Evolutionary conservation across 2,329 filamentous ascomycete genomes (phyloP).

Genomic region (Sporothrix brunneoviolacea): DNA sequence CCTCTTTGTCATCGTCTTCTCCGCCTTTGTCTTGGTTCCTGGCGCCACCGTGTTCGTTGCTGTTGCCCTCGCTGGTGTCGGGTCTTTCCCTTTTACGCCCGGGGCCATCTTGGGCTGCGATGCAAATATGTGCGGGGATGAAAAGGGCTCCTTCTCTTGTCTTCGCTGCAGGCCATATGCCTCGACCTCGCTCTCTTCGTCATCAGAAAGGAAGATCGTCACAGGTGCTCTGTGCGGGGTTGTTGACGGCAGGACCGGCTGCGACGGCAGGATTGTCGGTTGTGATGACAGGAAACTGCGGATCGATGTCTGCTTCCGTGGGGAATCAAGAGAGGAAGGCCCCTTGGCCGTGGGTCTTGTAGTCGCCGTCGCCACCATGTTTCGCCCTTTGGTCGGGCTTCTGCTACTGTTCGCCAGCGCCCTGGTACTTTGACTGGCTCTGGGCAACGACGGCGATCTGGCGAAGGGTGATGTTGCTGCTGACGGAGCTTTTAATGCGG

Average conservation of each 20-base stretch:
- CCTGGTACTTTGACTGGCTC: too few species aligned
- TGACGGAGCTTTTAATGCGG: too few species aligned
- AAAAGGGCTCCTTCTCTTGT: background rate
- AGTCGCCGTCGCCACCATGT: background rate
- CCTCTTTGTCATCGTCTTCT: background rate
- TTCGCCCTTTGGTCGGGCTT: too few species aligned
- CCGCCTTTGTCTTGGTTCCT: too few species aligned
- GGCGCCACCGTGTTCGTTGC: too few species aligned
- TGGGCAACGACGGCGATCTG: too few species aligned
- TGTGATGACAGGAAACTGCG: constrained; percentile 6
- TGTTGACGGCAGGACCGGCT: background rate
- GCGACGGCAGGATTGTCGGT: background rate
- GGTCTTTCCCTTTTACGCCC: too few species aligned
- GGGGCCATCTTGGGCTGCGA: background rate
- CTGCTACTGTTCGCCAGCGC: too few species aligned
- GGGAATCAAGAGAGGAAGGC: background rate
- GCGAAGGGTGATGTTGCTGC: too few species aligned
- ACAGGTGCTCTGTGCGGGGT: background rate
- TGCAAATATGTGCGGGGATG: background rate
- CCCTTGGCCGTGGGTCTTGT: background rate
- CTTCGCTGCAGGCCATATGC: background rate
- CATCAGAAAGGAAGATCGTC: constrained; percentile 4
- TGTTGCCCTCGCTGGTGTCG: too few species aligned
- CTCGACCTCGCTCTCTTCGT: background rate
- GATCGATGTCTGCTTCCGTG: constrained; percentile 13